Evolutionary conservation across 306 rosid genomes (phyloP), one percentile per base, ranked within the genome.

Genomic region (Sphenostylis stenocarpa): DNA sequence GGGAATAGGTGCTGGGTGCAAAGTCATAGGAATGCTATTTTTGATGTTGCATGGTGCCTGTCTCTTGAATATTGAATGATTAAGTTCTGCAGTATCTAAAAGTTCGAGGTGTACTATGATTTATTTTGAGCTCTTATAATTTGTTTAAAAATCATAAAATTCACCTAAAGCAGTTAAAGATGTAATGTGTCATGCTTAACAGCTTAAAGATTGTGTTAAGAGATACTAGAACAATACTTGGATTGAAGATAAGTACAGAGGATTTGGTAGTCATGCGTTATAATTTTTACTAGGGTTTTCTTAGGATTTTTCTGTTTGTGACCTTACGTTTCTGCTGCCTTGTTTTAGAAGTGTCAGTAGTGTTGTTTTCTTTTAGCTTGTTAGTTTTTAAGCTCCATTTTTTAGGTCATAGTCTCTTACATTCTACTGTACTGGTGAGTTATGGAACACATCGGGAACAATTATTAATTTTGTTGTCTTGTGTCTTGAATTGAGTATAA

Each of bases 61-160:
- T 39, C 68, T 72, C 61, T 62, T 72, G 78, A 67, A 51, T 57
- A 67, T 67, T 72, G 67, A 34, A 39, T 71, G 70, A 38, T 38
- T 4, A 62, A 34, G 60, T 39, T 44, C 31, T 36, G 72, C n/a
- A 20, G 23, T 28, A 24, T 43, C n/a, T 43, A 64, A 15, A 23
- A 33, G 57, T 67, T 72, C 24, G n/a, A 77, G 82, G 58, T 49
- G 53, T 73, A 49, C 23, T 20, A 11, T 19, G 26, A 26, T 28
- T 66, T 52, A 56, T 56, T 65, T 57, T n/a, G 56, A 47, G 86
- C 64, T 57, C 21, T 60, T 43, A 17, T 72, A 71, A 41, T 53
- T 26, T 72, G 58, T 45, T 45, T 43, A 66, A 55, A 72, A 75
- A 47, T 28, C 17, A 26, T 39, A 62, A 48, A 24, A 56, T 3